Evolutionary conservation across 2,329 filamentous ascomycete genomes (phyloP), one percentile per base, ranked within the genome.

Genomic region (Fusarium sp.): DNA sequence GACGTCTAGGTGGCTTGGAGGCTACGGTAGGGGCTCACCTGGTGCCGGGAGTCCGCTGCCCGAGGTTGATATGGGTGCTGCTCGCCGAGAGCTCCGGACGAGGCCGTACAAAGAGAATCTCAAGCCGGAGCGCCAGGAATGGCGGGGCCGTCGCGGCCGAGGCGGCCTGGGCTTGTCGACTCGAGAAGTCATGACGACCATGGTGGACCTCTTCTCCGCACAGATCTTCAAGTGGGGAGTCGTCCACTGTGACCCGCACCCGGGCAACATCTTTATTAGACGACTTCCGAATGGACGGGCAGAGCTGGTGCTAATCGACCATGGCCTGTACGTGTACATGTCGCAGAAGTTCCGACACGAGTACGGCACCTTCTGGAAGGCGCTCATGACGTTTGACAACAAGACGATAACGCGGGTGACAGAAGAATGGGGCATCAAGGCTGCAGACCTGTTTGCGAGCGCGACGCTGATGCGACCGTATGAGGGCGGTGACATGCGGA

Each of bases 151-250:
- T 7, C 87, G 89, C 52, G 88, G 89, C 28, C 90, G 89, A 65
- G 95, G 95, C 52, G 96, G 96, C 0, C 88, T 98, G 0, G 96
- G 96, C 0, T 84, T 99, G 4, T 90, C 89, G 8, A 85, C 94
- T 31, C 93, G 92, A 76, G 92, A 95, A 63, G 94, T 98, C 63
- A 98, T 98, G 96, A 92, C 92, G 7, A 98, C 94, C 34, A 98
- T 98, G 90, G 89, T 98, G 52, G 95, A 98, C 78, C 87, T 98
- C 36, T 99, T 98, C 84, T 93, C 92, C n/a, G 95, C 94, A 3
- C 95, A 98, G 78, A 98, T 98, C 87, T 99, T 98, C 85, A 91
- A 97, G 70, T 98, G 94, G 93, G 96, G 96, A 12, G 88, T 93
- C 44, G 93, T 98, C 0, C 95, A 99, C 83, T 98, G 95, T 82